Conservation (phyloP, 1,139 yeast genomes). For the Protomyces arabidopsidicola region DNA sequence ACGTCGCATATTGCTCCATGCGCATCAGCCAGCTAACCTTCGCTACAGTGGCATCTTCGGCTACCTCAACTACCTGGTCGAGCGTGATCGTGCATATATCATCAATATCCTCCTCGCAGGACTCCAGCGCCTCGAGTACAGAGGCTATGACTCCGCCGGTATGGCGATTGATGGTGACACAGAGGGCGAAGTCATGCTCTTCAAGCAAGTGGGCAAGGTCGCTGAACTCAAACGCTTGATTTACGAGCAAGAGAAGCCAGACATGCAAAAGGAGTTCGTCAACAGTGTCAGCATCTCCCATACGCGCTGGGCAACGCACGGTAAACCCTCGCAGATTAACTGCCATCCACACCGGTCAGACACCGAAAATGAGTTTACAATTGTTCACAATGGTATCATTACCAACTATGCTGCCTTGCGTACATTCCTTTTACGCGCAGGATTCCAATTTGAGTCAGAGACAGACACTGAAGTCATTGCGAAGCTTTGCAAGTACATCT, state of each 20-base stretch:
- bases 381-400: slow-evolving; percentile 97
- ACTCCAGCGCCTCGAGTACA: slow-evolving; percentile 85
- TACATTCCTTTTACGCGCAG: slow-evolving; percentile 72
- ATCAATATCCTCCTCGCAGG: slow-evolving; percentile 82
- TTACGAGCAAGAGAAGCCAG: slow-evolving; percentile 41
- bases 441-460: slow-evolving; percentile 79
- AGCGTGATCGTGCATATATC: slow-evolving; percentile 86
- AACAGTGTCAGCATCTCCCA: slow-evolving; percentile 97
- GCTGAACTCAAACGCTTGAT: slow-evolving; percentile 69
- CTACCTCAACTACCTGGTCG: slow-evolving; percentile 91
- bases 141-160: slow-evolving; percentile 98
- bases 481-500: slow-evolving; percentile 83
- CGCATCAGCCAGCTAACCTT: not conserved
- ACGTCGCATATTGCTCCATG: not conserved
- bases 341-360: slow-evolving; percentile 94
- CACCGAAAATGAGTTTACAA: slow-evolving; percentile 70
- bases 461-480: slow-evolving; percentile 99
- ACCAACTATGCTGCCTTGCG: slow-evolving; percentile 90
- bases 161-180: slow-evolving; percentile 88
- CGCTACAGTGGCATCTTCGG: slow-evolving; percentile 86
- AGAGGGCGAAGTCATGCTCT: slow-evolving; percentile 55
- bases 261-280: slow-evolving; percentile 63
- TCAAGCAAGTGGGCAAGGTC: slow-evolving; percentile 90
- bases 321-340: slow-evolving; percentile 77
- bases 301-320: slow-evolving; percentile 99